Evolutionary conservation across 129 eudicot species (phyloP), one percentile per base, ranked within the genome.

Genomic region (Escallonia herrerae): DNA sequence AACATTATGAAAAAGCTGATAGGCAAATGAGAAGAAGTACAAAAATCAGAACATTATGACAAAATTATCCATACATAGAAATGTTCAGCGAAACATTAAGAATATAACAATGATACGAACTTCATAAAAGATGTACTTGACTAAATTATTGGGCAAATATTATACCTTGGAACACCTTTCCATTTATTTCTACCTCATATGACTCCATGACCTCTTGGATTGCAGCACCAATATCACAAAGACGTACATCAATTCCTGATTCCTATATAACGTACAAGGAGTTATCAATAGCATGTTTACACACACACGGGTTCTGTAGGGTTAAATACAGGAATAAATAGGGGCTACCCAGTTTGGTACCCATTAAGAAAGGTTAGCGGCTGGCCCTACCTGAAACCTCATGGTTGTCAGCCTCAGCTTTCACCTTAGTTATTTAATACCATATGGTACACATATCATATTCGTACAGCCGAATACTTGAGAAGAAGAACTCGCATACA

Each of bases 201-300:
- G 99, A 94, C 75, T 94, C 99, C 99, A 94, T 94, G 71, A 94
- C 99, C 77, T 94, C 99, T 89, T 94, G 99, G 39, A 94, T 89
- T 56, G 99, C 99, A 76, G 99, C 96, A 76, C 99, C 99, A 71
- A 94, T 76, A 84, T 94, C 96, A 49, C 96, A 77, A 58, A 94
- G 83, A 37, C 99, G 96, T 50, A 89, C 99, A 80, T 94, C 99
- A 55, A 94, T 88, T 56, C 99, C 99, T 15, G 97, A 84, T 81
- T 94, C 99, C 99, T 94, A 52, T 50, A 77, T 63, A 63, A 11
- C 63, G 73, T 46, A 63, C 12, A 71, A 42, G 13, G 22, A 56
- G 43, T 8, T 55, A 51, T 54, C 40, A 54, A 33, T 14, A 15
- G 53, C 46, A 72, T 42, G 69, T 41, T 40, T 33, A 54, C 7